Percentiles rank a stretch among this genome's conserved stretches.
These are phyloP conservation scores for Angophora floribunda DNA, from an alignment of 345 rosid genomes.

Conservation along the genomic window DNA sequence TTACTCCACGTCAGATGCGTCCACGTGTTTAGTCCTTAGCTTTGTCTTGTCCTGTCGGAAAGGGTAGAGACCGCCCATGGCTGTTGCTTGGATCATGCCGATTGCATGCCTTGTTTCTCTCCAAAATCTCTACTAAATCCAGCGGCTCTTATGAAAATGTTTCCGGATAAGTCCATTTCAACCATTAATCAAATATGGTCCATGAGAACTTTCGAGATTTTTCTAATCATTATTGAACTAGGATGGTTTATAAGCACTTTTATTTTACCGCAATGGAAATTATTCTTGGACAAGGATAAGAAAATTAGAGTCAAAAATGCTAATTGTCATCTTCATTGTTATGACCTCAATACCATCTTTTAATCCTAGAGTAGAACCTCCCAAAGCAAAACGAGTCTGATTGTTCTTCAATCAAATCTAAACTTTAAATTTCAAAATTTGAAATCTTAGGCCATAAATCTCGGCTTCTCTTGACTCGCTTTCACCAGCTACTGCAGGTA, in stretches of 20 bases:
- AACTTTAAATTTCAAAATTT: not conserved
- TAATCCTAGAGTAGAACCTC: not conserved
- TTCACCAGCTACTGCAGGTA: not conserved
- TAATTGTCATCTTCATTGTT: not conserved
- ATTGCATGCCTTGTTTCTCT: not conserved
- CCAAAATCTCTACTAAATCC: not conserved
- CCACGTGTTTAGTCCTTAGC: not conserved
- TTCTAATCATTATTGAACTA: not conserved
- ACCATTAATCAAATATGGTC: not conserved
- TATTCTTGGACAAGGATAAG: too few species aligned
- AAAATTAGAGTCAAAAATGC: not conserved
- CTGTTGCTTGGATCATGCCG: not conserved
- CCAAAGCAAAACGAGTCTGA: not conserved
- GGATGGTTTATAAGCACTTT: too few species aligned
- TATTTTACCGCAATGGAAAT: accelerated
- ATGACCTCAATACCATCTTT: not conserved
- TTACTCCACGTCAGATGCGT: not conserved
- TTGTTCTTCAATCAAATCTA: not conserved
- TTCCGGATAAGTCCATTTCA: not conserved
- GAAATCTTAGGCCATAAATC: not conserved
- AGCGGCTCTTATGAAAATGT: not conserved
- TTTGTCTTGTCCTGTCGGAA: too few species aligned
- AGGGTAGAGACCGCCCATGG: not conserved
- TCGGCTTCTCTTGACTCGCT: not conserved
- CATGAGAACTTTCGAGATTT: not conserved